Evolutionary conservation across 2,329 filamentous ascomycete genomes (phyloP), one percentile per base, ranked within the genome.

Genomic region (Trichophyton mentagrophytes): DNA sequence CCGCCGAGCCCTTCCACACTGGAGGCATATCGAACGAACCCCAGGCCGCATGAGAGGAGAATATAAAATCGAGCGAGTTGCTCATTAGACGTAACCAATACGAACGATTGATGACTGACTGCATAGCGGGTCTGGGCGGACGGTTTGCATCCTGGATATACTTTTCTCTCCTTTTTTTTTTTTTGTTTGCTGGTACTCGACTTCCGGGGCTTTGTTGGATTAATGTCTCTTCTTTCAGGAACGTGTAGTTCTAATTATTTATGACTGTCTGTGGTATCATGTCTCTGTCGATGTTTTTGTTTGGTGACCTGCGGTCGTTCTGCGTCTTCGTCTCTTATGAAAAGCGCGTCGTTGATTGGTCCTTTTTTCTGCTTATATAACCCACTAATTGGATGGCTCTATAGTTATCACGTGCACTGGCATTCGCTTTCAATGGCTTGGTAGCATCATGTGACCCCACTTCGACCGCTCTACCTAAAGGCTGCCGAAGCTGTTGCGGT

Each of bases 101-200:
- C 69, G 33, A 63, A 69, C 64, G 65, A 64, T 58, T 55, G 51
- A 55, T 36, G 51, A 55, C 51, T 55, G 70, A 65, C 70, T 74
- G 72, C 71, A 74, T 72, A 72, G 70, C 71, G 70, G 66, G 69
- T 69, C 66, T 65, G 68, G 69, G 67, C 68, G 69, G 66, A 25
- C 33, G 55, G 36, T 42, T 57, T 57, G 33, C 55, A 56, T 57
- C 36, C 36, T 42, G 33, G 33, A 57, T 25, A 57, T 42, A 38
- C 33, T 38, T 38, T 9, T 11, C 3, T 13, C 3, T 13, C 6
- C 27, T 13, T 11, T 38, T 38, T 36, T 36, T 36, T 36, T 13
- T 38, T 13, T 38, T 38, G 8, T 44, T 15, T 8, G 51, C 69
- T 69, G 70, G 69, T 61, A 57, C 59, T 57, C 20, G 46, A 57